phyloP scores from a whole-genome alignment of 495 filamentous ascomycete genomes.

The Staphylotrichum longicolle region DNA sequence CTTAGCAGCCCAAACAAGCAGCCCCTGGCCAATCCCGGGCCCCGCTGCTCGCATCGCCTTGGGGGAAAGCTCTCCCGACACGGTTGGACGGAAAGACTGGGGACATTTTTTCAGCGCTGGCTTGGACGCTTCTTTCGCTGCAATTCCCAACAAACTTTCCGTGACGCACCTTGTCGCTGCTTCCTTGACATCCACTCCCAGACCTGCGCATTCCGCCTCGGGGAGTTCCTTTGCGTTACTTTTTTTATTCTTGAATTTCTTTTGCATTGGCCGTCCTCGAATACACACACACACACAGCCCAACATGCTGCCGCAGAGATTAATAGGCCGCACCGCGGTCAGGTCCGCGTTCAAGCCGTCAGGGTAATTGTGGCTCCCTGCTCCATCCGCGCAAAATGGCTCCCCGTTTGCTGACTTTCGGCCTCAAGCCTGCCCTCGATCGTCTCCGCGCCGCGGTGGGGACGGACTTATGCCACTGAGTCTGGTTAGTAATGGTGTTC shows the following conservation, averaged over 20 bases:
- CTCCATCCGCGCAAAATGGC: neutral
- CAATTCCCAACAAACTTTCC: constrained; percentile 27
- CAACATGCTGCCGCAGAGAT: constrained; percentile 67
- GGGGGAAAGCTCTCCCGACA: constrained; percentile 17
- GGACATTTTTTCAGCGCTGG: constrained; percentile 20
- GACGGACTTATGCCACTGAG: constrained; percentile 75
- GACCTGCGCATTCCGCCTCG: constrained; percentile 16
- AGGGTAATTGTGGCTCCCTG: constrained; percentile 35
- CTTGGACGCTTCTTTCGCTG: constrained; percentile 3
- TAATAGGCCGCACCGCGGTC: constrained; percentile 64
- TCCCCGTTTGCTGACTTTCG: constrained; percentile 34
- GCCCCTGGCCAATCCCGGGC: constrained; percentile 21
- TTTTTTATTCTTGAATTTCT: constrained; percentile 28
- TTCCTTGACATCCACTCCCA: neutral
- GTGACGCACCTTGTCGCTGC: constrained; percentile 8
- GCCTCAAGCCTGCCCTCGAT: constrained; percentile 54
- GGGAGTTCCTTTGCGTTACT: constrained; percentile 23
- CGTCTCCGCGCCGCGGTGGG: constrained; percentile 58
- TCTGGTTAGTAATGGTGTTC: constrained; percentile 56
- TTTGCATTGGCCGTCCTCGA: constrained; percentile 5
- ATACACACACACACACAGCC: neutral
- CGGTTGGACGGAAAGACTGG: constrained; percentile 27
- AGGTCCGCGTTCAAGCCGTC: constrained; percentile 61
- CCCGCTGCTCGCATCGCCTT: neutral
- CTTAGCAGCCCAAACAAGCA: constrained; percentile 7